phyloP scores from a whole-genome alignment of 805 yeast species.

The Saccharomycopsis vini region DNA sequence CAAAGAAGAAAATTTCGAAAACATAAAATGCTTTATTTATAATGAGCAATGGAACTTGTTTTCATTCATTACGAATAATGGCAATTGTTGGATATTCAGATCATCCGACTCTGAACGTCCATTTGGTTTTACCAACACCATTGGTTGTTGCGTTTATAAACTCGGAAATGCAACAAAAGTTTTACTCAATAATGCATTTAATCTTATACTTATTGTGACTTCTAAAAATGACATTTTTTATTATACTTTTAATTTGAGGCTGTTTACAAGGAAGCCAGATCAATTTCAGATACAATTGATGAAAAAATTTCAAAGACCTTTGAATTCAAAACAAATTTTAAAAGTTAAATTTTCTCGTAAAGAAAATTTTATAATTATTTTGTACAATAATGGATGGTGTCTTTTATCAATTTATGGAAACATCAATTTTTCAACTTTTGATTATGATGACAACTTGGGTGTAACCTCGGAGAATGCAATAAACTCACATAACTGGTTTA shows the following conservation, averaged over 20 bases:
- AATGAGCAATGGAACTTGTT: conserved; percentile 7
- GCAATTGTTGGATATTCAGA: conserved; percentile 18
- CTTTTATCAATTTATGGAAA: conserved; percentile 25
- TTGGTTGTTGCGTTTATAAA: conserved; percentile 15
- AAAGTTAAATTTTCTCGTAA: conserved; percentile 14
- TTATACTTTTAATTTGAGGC: conserved; percentile 9
- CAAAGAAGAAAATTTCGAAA: not conserved
- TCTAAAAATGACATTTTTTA: conserved; percentile 10
- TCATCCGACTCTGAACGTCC: conserved; percentile 2
- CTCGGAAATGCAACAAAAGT: conserved; percentile 10
- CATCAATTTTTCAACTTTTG: conserved; percentile 20
- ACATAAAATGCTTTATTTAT: conserved; percentile 6
- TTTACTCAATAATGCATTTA: conserved; percentile 13
- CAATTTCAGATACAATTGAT: conserved; percentile 7
- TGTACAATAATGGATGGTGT: conserved; percentile 22
- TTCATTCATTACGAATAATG: conserved; percentile 14
- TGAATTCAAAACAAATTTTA: conserved; percentile 13
- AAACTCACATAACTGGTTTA: conserved; percentile 16
- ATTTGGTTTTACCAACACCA: conserved; percentile 3
- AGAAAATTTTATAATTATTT: conserved; percentile 15
- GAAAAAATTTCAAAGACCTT: conserved; percentile 16
- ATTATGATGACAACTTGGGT: conserved; percentile 18
- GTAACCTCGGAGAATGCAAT: conserved; percentile 2
- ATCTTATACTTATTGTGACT: conserved; percentile 11
- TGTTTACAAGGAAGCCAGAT: not conserved